Conservation (phyloP, 2,329 filamentous ascomycete species). For the Beauveria asiatica region DNA sequence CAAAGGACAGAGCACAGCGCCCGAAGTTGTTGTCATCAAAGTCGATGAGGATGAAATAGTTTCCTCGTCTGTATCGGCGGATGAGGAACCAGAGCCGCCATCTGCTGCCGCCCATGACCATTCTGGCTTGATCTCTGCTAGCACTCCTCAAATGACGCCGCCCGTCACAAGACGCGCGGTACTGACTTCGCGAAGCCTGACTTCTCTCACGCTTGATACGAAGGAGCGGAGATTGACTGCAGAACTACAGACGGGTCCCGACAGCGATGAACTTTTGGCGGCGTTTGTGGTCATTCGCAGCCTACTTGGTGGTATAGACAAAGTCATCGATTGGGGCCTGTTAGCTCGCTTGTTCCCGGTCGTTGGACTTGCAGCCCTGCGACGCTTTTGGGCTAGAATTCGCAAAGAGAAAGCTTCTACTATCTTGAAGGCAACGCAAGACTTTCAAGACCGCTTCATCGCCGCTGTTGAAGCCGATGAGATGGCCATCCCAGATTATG, state of each 20-base stretch:
- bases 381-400: slow-evolving; percentile 46
- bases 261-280: slow-evolving; percentile 35
- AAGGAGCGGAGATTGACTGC: slow-evolving; percentile 3
- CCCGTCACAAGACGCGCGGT: background rate
- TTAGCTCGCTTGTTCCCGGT: slow-evolving; percentile 47
- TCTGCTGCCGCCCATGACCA: background rate
- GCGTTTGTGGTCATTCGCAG: slow-evolving; percentile 50
- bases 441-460: slow-evolving; percentile 59
- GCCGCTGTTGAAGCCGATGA: slow-evolving; percentile 56
- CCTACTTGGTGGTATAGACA: slow-evolving; percentile 51
- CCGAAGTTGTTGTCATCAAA: background rate
- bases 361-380: slow-evolving; percentile 41
- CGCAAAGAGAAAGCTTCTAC: slow-evolving; percentile 42
- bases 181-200: background rate
- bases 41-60: background rate
- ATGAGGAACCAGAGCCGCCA: background rate
- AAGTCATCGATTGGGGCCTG: slow-evolving; percentile 52
- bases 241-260: slow-evolving; percentile 14
- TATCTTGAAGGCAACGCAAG: slow-evolving; percentile 45
- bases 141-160: background rate
- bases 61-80: background rate
- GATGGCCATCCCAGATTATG: slow-evolving; percentile 53
- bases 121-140: background rate
- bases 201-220: background rate
- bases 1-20: background rate